Percentiles rank a stretch among this genome's conserved stretches.
phyloP scores from a whole-genome alignment of 805 yeast genomes.

The Spathaspora gorwiae region DNA sequence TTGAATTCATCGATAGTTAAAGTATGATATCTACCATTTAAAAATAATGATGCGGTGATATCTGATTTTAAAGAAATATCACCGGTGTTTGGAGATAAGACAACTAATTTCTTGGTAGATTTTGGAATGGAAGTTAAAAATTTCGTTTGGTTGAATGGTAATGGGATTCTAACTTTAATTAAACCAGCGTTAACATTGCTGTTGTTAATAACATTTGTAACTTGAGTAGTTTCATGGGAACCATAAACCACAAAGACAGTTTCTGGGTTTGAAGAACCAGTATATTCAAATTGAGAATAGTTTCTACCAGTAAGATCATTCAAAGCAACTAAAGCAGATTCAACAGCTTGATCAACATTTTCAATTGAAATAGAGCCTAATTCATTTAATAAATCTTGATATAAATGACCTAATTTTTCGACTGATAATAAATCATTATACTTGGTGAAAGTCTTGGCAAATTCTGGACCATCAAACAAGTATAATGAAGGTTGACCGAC shows the following conservation, averaged over 20 bases:
- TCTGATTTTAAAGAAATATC: constrained; percentile 55
- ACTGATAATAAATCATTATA: constrained; percentile 41
- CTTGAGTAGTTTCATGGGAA: constrained; percentile 55
- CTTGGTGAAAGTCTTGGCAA: constrained; percentile 47
- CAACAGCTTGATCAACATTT: constrained; percentile 31
- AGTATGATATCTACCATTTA: constrained; percentile 38
- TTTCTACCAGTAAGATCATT: constrained; percentile 52
- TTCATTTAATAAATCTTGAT: constrained; percentile 30
- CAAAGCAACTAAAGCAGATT: constrained; percentile 44
- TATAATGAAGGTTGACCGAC: constrained; percentile 57
- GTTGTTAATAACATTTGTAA: constrained; percentile 41
- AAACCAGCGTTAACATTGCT: constrained; percentile 49
- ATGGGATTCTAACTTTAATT: constrained; percentile 68
- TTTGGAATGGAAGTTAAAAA: constrained; percentile 59
- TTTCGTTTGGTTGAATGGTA: constrained; percentile 66
- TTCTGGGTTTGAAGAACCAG: constrained; percentile 57
- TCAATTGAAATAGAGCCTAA: constrained; percentile 22
- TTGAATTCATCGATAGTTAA: constrained; percentile 47
- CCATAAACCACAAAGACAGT: constrained; percentile 84
- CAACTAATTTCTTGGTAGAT: constrained; percentile 56
- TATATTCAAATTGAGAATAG: constrained; percentile 63
- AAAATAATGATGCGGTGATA: constrained; percentile 66
- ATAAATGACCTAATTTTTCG: constrained; percentile 36
- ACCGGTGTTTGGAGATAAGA: constrained; percentile 36
- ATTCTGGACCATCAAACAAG: constrained; percentile 76